phyloP scores from a whole-genome alignment of 1,139 yeast genomes.

The Diutina sp. region DNA sequence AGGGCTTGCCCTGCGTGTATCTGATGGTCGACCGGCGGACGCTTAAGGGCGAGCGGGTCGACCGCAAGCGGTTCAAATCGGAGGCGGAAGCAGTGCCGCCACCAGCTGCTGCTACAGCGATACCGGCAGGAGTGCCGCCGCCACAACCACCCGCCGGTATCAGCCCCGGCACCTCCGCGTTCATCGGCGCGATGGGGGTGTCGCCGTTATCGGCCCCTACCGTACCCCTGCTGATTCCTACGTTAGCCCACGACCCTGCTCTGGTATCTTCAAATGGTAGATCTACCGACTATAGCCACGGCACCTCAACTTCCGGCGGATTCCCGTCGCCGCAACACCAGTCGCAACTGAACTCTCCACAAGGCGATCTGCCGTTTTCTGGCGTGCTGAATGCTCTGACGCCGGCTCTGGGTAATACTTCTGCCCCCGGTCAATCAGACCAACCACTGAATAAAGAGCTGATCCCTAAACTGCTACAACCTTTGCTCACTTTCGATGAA shows the following conservation, averaged over 20 bases:
- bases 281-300: not conserved
- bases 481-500: not conserved
- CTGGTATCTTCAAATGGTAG: not conserved
- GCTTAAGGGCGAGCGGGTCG: constrained; percentile 1
- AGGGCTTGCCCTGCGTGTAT: not conserved
- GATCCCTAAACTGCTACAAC: not conserved
- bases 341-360: not conserved
- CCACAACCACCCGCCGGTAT: not conserved
- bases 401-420: not conserved
- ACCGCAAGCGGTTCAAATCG: not conserved
- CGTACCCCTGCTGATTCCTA: not conserved
- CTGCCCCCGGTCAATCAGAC: not conserved
- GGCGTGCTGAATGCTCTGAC: not conserved
- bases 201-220: not conserved
- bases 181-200: not conserved
- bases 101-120: not conserved
- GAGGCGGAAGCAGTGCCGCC: not conserved
- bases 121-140: not conserved
- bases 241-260: not conserved
- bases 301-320: not conserved
- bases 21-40: not conserved
- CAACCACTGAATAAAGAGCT: not conserved
- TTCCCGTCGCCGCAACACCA: not conserved
- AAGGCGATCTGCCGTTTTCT: not conserved
- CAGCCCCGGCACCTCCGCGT: not conserved